These are phyloP conservation scores for Pseudogymnoascus sp. DNA, from an alignment of 2,329 filamentous ascomycete genomes.

Conservation along the genomic window DNA sequence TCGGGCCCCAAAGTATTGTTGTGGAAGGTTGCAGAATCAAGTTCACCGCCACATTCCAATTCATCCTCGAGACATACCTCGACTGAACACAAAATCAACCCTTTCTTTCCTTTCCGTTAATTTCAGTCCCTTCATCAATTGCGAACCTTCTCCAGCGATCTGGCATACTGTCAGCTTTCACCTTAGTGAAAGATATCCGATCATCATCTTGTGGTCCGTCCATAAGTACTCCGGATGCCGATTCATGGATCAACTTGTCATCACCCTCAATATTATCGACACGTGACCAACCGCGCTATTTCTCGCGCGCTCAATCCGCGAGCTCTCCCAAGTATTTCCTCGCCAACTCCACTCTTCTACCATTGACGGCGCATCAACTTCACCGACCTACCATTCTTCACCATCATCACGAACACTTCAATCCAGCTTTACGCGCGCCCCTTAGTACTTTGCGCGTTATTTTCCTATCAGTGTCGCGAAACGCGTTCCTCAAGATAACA, in stretches of 20 bases:
- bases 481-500: background rate
- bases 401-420: background rate
- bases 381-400: slow-evolving; percentile 4
- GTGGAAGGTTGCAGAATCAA: slow-evolving; percentile 6
- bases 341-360: background rate
- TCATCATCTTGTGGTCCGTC: background rate
- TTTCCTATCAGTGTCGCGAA: slow-evolving; percentile 4
- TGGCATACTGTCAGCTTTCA: background rate
- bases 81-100: background rate
- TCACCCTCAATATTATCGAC: slow-evolving; percentile 1
- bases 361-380: slow-evolving; percentile 8
- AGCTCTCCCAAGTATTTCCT: slow-evolving; percentile 5
- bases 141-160: background rate
- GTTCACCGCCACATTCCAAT: background rate
- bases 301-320: slow-evolving; percentile 9
- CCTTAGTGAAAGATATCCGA: background rate
- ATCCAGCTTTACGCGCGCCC: background rate
- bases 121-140: background rate
- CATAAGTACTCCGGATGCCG: background rate
- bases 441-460: slow-evolving; percentile 5
- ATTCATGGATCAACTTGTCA: slow-evolving; percentile 4
- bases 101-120: background rate
- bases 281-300: slow-evolving; percentile 10
- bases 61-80: background rate
- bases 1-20: background rate